A percentile compares a stretch with the other conserved stretches of the same genome.
These are phyloP conservation scores for Cadophora sp. DNA, from an alignment of 2,329 filamentous ascomycete species.

Conservation along the genomic window DNA sequence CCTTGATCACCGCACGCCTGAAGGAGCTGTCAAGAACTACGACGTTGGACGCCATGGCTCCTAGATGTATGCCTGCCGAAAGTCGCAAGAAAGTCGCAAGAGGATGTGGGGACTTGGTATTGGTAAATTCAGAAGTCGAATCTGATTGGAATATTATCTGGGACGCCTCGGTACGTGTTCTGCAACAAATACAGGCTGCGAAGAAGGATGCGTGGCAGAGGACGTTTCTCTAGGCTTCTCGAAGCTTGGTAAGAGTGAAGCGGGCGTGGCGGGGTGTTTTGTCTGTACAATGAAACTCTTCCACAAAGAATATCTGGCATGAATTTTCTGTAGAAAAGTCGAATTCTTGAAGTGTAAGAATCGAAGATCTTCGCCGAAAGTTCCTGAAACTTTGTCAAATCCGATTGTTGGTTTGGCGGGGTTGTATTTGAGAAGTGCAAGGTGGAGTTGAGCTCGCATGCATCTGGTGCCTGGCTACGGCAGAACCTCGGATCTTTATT, in stretches of 20 bases:
- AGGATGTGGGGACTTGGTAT: too few relatives aligned
- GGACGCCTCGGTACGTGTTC: background rate
- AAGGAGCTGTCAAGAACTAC: conserved; percentile 84
- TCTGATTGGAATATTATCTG: background rate
- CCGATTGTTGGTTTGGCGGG: background rate
- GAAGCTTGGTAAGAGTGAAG: conserved; percentile 37
- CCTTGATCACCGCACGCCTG: conserved; percentile 81
- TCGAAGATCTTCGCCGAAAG: background rate
- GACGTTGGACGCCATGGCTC: conserved; percentile 81
- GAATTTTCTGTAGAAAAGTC: background rate
- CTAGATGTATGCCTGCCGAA: background rate
- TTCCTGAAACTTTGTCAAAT: background rate
- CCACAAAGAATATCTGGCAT: background rate
- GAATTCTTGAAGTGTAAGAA: background rate
- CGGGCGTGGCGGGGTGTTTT: conserved; percentile 40
- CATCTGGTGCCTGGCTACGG: conserved; percentile 37
- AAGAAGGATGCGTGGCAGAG: background rate
- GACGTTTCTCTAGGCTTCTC: conserved; percentile 37
- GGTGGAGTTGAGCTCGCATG: conserved; percentile 1
- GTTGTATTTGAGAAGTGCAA: conserved; percentile 7
- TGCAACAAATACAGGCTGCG: background rate
- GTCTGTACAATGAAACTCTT: conserved; percentile 17
- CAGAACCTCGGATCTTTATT: conserved; percentile 18
- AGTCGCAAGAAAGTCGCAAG: background rate
- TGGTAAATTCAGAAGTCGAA: too few relatives aligned